Percentiles rank a stretch among this genome's conserved stretches.
Evolutionary conservation across 164 flowering plant genomes (phyloP).

Genomic region (grape (Vitis vinifera)): ASM3070453v1 NC_081812.1:14657001-14657500

Average conservation of each 20-base stretch:
- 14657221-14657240: conserved; percentile 33
- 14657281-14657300: conserved; percentile 29
- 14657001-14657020: conserved; percentile 33
- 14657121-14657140: neutral
- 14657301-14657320: conserved; percentile 47
- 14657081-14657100: conserved; percentile 27
- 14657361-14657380: conserved; percentile 10
- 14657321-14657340: conserved; percentile 28
- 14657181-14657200: conserved; percentile 1
- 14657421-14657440: neutral
- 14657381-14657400: conserved; percentile 14
- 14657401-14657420: neutral
- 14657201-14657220: conserved; percentile 34
- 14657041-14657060: conserved; percentile 34
- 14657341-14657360: conserved; percentile 33
- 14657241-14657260: conserved; percentile 36
- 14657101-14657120: conserved; percentile 34
- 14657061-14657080: conserved; percentile 21
- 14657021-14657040: conserved; percentile 40
- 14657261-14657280: conserved; percentile 49
- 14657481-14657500: neutral
- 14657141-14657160: neutral
- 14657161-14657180: neutral
- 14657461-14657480: neutral
- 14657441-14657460: no score